Base-by-base conservation (phyloP, 108 stramenopile species). In the Seminavis robusta region DNA sequence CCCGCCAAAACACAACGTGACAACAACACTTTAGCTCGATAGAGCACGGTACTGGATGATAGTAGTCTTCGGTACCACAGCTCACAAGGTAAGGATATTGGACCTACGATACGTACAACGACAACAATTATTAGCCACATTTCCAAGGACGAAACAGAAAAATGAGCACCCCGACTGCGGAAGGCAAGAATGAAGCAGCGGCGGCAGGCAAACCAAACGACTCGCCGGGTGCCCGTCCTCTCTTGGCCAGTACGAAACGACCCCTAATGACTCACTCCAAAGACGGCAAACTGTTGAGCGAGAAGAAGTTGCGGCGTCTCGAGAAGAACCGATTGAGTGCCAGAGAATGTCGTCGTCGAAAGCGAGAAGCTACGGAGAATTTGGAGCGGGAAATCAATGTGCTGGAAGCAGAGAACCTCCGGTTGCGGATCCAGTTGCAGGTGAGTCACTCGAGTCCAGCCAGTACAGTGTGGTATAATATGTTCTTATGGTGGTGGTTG, bases 391-490 rank as follows among this genome's bases (percentile, higher is more conserved):
- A 94, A 57, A 90, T 96, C 38, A 86, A 82, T 41, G n/a, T 67
- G 17, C 52, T 94, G 23, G 95, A 97, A 63, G 77, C 69, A 33
- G 95, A 95, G 42, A 97, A 97, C 62, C 67, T 97, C n/a, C 50
- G 86, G 40, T 62, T 97, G 31, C 62, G 92, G 11, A 63, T 97
- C 20, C 82, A 92, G 59, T 67, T 97, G 26, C 86, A 89, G 67
- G 79, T 84, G 27, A 30, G 78, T 49, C 3, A 10, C 10, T 1
- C 6, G n/a, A 19, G 43, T 16, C 6, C 6, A 6, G 15, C n/a
- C 43, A 15, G 28, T 13, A 38, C 4, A 17, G 52, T 38, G 7
- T 30, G 28, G 7, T 49, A 7, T 8, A 49, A 6, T 10, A 27
- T 49, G 20, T 20, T 49, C 13, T 7, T 49, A 10, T 21, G 8